A percentile compares a stretch with the other conserved stretches of the same genome.
Conservation (phyloP, 1,284 basidiomycete species). For the Kwoniella shivajii region DNA sequence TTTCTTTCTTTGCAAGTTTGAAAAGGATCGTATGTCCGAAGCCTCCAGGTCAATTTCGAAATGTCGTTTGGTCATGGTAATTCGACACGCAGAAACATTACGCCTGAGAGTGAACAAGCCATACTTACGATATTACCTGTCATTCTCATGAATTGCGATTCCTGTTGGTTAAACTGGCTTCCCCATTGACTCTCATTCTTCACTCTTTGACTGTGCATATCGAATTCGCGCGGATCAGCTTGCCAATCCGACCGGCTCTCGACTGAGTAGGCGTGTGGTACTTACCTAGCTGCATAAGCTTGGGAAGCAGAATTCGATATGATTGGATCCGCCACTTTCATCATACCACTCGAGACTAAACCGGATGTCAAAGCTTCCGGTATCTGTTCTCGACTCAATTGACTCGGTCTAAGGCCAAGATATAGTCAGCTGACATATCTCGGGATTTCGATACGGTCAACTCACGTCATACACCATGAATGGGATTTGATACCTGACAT, state of each 20-base stretch:
- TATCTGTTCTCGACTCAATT: conserved; percentile 66
- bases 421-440: neutral
- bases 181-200: conserved; percentile 38
- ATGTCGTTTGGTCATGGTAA: neutral
- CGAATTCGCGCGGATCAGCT: no score
- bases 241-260: no score
- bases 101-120: neutral
- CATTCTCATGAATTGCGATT: conserved; percentile 51
- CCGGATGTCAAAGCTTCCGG: conserved; percentile 71
- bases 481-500: conserved; percentile 70
- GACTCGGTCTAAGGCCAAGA: conserved; percentile 62
- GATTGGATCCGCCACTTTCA: conserved; percentile 66
- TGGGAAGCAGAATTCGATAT: conserved; percentile 42
- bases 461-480: conserved; percentile 76
- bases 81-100: neutral
- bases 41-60: neutral
- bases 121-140: conserved; percentile 50
- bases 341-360: conserved; percentile 67
- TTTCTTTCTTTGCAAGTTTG: neutral
- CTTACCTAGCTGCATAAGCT: conserved; percentile 42
- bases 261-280: neutral
- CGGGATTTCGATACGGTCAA: neutral
- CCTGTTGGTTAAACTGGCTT: conserved; percentile 45
- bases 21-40: neutral
- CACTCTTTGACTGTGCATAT: conserved; percentile 27